Conservation (phyloP, 108 stramenopile genomes). For the Cyclotella sp. region DNA sequence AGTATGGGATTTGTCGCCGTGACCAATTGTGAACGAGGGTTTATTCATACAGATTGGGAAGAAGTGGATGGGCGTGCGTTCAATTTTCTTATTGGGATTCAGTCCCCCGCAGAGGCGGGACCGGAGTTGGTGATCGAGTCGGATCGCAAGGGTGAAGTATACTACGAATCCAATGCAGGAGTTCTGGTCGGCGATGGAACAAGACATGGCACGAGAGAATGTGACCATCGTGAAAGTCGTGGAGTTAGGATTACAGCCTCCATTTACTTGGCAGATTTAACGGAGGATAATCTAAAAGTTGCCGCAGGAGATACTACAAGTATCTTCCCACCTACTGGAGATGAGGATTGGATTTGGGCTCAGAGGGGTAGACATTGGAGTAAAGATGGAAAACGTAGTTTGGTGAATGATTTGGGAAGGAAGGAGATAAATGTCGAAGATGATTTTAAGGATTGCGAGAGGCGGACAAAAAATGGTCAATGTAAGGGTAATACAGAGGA, state of each 20-base stretch:
- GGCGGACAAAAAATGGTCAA: constrained; percentile 4
- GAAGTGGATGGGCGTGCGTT: constrained; percentile 62
- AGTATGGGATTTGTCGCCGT: constrained; percentile 72
- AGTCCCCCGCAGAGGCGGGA: constrained; percentile 51
- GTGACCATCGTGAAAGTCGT: constrained; percentile 49
- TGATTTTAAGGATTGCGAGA: constrained; percentile 21
- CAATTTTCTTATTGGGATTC: constrained; percentile 69
- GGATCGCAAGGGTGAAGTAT: constrained; percentile 46
- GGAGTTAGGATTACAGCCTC: constrained; percentile 62
- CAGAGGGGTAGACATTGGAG: constrained; percentile 50
- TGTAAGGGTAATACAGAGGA: constrained; percentile 22
- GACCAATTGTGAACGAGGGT: constrained; percentile 53
- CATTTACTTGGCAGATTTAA: constrained; percentile 62
- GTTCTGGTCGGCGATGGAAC: constrained; percentile 64
- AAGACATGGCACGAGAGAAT: constrained; percentile 64
- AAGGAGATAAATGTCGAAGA: constrained; percentile 27
- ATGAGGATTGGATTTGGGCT: constrained; percentile 45
- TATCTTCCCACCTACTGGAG: constrained; percentile 45
- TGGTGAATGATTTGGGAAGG: constrained; percentile 41
- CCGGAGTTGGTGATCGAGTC: constrained; percentile 66
- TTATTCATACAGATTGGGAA: constrained; percentile 67
- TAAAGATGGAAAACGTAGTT: constrained; percentile 33
- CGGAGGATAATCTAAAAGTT: constrained; percentile 43
- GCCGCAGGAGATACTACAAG: constrained; percentile 36
- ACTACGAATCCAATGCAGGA: constrained; percentile 56